Evolutionary conservation across 2,329 filamentous ascomycete species (phyloP).

Genomic region (Penicillium janthinellum): DNA sequence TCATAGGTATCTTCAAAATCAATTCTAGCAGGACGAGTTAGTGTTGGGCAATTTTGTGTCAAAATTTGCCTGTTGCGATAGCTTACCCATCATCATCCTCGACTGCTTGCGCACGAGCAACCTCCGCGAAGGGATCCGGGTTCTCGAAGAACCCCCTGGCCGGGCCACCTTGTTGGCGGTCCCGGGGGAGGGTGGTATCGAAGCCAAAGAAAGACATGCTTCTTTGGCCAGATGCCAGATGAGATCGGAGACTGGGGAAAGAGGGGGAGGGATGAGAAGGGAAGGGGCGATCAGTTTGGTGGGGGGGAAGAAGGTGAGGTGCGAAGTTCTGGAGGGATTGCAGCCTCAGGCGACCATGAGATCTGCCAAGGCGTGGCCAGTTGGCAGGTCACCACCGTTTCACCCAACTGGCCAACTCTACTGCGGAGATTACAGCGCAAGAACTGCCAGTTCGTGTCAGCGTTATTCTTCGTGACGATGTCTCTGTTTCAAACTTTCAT

Average conservation of each 20-base stretch:
- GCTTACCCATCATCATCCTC: constrained; percentile 65
- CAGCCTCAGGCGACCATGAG: constrained; percentile 20
- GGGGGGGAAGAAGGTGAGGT: constrained; percentile 5
- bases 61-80: constrained; percentile 19
- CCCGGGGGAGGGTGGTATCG: constrained; percentile 67
- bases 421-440: background rate
- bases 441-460: background rate
- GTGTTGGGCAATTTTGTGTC: background rate
- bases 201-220: constrained; percentile 92
- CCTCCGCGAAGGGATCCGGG: constrained; percentile 83
- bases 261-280: constrained; percentile 18
- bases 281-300: background rate
- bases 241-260: constrained; percentile 17
- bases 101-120: constrained; percentile 61
- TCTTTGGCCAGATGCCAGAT: constrained; percentile 28
- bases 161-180: constrained; percentile 62
- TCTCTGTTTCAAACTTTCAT: background rate
- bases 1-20: constrained; percentile 99
- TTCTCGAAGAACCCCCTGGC: constrained; percentile 77
- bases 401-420: background rate
- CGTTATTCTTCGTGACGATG: background rate
- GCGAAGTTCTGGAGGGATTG: constrained; percentile 23
- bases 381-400: background rate
- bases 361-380: constrained; percentile 8
- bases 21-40: constrained; percentile 50